Percentiles rank a stretch among this genome's conserved stretches.
phyloP scores from a whole-genome alignment of 495 filamentous ascomycete genomes.

The Penicillium herquei region DNA sequence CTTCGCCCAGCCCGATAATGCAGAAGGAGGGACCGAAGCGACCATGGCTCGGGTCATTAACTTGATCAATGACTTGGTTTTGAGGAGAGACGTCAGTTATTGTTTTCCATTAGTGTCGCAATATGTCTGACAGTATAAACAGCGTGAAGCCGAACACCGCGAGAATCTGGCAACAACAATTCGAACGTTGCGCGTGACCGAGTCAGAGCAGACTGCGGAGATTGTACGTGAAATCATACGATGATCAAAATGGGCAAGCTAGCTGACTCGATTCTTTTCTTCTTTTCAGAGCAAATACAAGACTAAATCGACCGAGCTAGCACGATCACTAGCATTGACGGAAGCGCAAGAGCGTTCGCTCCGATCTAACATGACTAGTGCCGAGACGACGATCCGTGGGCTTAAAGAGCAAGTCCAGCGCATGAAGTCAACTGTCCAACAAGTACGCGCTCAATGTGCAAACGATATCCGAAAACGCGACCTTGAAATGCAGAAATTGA shows the following conservation, averaged over 20 bases:
- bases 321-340: conserved; percentile 70
- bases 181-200: conserved; percentile 67
- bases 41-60: conserved; percentile 88
- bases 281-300: conserved; percentile 54
- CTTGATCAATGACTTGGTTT: conserved; percentile 86
- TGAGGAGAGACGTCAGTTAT: conserved; percentile 72
- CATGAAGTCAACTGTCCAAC: conserved; percentile 71
- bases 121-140: conserved; percentile 15
- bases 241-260: neutral
- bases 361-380: conserved; percentile 63
- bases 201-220: conserved; percentile 63
- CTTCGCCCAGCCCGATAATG: conserved; percentile 72
- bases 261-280: conserved; percentile 11
- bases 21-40: conserved; percentile 58
- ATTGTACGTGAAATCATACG: conserved; percentile 38
- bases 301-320: conserved; percentile 67
- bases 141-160: conserved; percentile 87
- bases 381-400: conserved; percentile 65
- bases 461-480: conserved; percentile 93
- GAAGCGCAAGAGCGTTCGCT: conserved; percentile 71
- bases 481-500: conserved; percentile 80
- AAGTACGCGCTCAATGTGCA: conserved; percentile 82
- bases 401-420: conserved; percentile 79
- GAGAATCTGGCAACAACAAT: conserved; percentile 78
- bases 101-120: neutral